A percentile compares a stretch with the other conserved stretches of the same genome.
Evolutionary conservation across 73 alveolate species (phyloP).

Genomic region (Stentor roeselii): DNA sequence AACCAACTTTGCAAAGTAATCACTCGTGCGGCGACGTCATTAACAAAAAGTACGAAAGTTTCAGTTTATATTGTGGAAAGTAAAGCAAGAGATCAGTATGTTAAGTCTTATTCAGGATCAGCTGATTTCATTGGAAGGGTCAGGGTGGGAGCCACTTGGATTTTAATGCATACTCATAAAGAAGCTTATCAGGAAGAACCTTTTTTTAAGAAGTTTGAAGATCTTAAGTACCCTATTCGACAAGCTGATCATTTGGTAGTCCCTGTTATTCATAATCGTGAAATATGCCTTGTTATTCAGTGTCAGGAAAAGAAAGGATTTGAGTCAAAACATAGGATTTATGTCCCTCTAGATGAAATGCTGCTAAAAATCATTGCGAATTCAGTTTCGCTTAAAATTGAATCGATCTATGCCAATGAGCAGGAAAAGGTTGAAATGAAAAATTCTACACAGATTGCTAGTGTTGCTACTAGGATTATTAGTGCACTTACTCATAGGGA

Average conservation of each 20-base stretch:
- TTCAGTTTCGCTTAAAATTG: background rate
- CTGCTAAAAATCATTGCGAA: background rate
- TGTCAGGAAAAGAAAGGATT: slow-evolving; percentile 10
- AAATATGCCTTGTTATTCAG: background rate
- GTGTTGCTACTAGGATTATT: background rate
- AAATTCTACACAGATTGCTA: background rate
- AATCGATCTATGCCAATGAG: background rate
- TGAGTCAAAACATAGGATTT: background rate
- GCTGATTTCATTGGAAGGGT: slow-evolving; percentile 19
- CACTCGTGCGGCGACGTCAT: background rate
- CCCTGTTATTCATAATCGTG: background rate
- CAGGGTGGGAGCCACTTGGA: background rate
- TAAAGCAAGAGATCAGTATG: background rate
- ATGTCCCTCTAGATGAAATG: background rate
- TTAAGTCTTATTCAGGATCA: background rate
- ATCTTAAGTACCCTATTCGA: background rate
- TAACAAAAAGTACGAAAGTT: background rate
- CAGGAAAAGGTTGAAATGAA: background rate
- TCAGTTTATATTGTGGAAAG: background rate
- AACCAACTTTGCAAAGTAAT: background rate
- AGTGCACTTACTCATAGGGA: background rate
- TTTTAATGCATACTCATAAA: slow-evolving; percentile 2
- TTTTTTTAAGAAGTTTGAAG: background rate
- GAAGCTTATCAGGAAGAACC: slow-evolving; percentile 22
- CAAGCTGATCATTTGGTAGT: background rate